phyloP scores from a whole-genome alignment of 2,329 filamentous ascomycete genomes.

The Aspergillus fructus region DNA sequence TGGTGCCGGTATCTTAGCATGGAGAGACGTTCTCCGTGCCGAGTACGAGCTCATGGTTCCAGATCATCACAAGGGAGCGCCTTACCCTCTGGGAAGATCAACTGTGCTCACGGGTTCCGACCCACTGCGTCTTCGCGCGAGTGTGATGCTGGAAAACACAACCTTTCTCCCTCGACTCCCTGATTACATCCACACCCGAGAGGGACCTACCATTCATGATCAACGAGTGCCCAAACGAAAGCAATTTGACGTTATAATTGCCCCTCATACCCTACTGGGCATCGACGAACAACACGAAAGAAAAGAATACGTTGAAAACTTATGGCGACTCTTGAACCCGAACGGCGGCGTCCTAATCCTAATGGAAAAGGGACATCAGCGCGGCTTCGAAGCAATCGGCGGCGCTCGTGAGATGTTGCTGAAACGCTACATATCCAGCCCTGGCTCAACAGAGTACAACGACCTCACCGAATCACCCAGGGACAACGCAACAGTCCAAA shows the following conservation, averaged over 20 bases:
- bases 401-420: constrained; percentile 78
- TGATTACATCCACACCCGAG: constrained; percentile 70
- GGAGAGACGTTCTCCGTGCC: constrained; percentile 70
- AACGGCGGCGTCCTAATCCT: constrained; percentile 83
- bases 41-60: constrained; percentile 72
- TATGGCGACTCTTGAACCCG: constrained; percentile 83
- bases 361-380: constrained; percentile 85
- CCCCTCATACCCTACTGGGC: constrained; percentile 77
- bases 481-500: constrained; percentile 34
- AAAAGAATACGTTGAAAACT: constrained; percentile 76
- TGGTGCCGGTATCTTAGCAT: constrained; percentile 62
- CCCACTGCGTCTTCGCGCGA: constrained; percentile 70
- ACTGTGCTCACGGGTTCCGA: constrained; percentile 79
- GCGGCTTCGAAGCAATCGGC: constrained; percentile 89
- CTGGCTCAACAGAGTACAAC: constrained; percentile 49
- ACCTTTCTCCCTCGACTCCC: constrained; percentile 91
- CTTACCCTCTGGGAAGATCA: constrained; percentile 61
- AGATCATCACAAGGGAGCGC: constrained; percentile 40
- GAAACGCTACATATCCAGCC: constrained; percentile 67
- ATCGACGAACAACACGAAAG: constrained; percentile 74
- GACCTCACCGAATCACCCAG: constrained; percentile 33
- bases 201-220: constrained; percentile 59
- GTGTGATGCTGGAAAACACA: constrained; percentile 78
- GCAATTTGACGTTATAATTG: constrained; percentile 84
- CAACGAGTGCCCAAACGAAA: constrained; percentile 62